Conservation (phyloP, 2,329 filamentous ascomycete genomes). For the Aspergillus melleus region DNA sequence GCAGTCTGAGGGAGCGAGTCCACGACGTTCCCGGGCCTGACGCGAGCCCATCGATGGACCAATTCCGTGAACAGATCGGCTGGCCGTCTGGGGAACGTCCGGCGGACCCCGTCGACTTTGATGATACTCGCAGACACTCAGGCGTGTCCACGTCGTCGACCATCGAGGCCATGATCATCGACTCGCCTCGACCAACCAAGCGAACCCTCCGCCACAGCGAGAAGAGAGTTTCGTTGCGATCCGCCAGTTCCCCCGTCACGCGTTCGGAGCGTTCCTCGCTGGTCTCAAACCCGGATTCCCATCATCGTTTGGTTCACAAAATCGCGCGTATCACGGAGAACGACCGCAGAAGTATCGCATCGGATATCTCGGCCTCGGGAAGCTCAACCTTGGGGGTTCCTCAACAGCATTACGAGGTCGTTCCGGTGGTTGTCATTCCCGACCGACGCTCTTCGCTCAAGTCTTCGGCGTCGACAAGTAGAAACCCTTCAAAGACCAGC, state of each 20-base stretch:
- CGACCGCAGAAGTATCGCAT: constrained; percentile 44
- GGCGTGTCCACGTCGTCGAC: constrained; percentile 55
- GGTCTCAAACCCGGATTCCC: constrained; percentile 43
- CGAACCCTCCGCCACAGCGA: constrained; percentile 54
- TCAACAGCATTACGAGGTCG: constrained; percentile 39
- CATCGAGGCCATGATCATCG: constrained; percentile 57
- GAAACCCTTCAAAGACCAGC: constrained; percentile 37
- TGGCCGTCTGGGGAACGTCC: constrained; percentile 45
- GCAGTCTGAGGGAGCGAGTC: constrained; percentile 35
- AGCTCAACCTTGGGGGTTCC: constrained; percentile 31
- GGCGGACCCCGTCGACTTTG: constrained; percentile 25
- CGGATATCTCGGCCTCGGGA: constrained; percentile 41
- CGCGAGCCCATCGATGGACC: constrained; percentile 45
- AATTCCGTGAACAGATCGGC: constrained; percentile 51
- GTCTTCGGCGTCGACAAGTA: constrained; percentile 38
- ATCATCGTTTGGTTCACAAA: constrained; percentile 54
- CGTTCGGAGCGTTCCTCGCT: constrained; percentile 48
- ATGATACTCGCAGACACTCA: constrained; percentile 47
- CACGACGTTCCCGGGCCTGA: constrained; percentile 27
- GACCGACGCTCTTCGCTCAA: constrained; percentile 47
- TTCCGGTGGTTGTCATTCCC: constrained; percentile 50
- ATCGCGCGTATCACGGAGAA: constrained; percentile 50
- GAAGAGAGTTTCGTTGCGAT: constrained; percentile 54
- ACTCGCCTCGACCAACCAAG: constrained; percentile 47
- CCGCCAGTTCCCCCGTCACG: constrained; percentile 46